Evolutionary conservation across 768 basidiomycete species (phyloP).

Genomic region (Dacryopinax spathularia): DNA sequence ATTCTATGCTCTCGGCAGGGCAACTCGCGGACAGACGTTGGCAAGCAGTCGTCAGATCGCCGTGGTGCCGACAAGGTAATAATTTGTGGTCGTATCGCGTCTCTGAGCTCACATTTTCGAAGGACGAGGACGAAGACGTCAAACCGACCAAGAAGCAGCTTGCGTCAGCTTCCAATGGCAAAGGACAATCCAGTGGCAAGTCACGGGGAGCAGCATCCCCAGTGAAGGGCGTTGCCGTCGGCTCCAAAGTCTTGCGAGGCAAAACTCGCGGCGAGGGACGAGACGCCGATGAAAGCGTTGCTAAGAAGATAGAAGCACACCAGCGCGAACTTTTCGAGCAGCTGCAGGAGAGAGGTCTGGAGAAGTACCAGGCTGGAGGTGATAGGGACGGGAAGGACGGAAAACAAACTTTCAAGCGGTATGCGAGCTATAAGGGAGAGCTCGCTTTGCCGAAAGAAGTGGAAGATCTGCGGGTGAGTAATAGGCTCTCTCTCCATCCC

Average conservation of each 20-base stretch:
- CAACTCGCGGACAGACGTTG: conserved; percentile 68
- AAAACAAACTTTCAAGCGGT: conserved; percentile 87
- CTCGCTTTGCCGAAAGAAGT: conserved; percentile 74
- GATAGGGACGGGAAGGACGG: conserved; percentile 62
- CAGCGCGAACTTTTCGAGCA: conserved; percentile 67
- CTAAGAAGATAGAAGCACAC: conserved; percentile 71
- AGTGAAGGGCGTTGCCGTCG: conserved; percentile 57
- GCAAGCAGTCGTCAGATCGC: background rate
- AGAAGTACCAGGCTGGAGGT: conserved; percentile 71
- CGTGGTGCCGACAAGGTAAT: background rate
- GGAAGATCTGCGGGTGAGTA: conserved; percentile 59
- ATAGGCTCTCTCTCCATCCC: background rate
- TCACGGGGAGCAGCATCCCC: conserved; percentile 29
- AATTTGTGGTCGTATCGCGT: background rate
- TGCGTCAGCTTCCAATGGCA: background rate
- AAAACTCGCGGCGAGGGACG: conserved; percentile 81
- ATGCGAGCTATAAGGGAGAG: conserved; percentile 94
- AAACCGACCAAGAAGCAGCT: conserved; percentile 30
- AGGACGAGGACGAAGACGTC: conserved; percentile 35
- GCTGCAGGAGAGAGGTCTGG: conserved; percentile 65
- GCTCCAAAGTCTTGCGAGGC: conserved; percentile 74
- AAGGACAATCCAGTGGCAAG: conserved; percentile 39
- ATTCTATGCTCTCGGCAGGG: conserved; percentile 81
- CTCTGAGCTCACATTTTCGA: background rate
- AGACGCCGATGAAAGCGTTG: conserved; percentile 64